Base-by-base conservation (phyloP, 805 yeast species). In the Kodamaea kakaduensis region DNA sequence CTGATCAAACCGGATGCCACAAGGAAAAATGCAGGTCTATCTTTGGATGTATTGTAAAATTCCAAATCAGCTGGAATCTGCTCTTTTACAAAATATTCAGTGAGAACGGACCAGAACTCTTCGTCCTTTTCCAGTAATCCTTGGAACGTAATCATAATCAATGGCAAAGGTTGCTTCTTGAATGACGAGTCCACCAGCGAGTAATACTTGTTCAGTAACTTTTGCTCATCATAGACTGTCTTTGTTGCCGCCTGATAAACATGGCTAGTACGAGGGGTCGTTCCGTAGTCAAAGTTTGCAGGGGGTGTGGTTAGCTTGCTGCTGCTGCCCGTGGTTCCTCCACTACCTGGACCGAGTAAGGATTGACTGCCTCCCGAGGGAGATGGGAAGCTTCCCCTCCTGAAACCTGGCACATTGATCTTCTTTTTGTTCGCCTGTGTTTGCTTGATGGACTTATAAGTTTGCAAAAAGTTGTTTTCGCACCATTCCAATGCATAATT, bases 401-500 rank as follows among this genome's bases (percentile, higher is more conserved):
- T 35, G 25, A 26, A 37, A n/a, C 33, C 37, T 4, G 47, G 46
- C 6, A 42, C 42, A 17, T 34, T 38, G 16, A 43, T 32, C 13
- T 37, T 44, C 21, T 40, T 40, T 19, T 57, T 58, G 16, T 60
- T 42, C 17, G 31, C 5, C 20, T 31, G 34, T 9, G 35, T 25
- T 10, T 30, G 35, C 48, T 54, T 50, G 24, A 60, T 44, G 25
- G 52, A 37, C 46, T 71, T 77, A 54, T 81, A 81, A 18, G 78
- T 75, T 33, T 74, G 67, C 49, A 93, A 69, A 47, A 89, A 87
- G 48, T 82, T 81, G 59, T 93, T 90, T 57, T 93, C 98, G 65
- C 97, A 87, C 96, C 96, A 90, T 59, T 93, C 97, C 27, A 93
- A 69, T 0, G 96, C 95, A 37, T 83, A 75, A 53, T 93, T 93